phyloP scores from a whole-genome alignment of 306 rosid genomes.

The Lupinus albus region DNA sequence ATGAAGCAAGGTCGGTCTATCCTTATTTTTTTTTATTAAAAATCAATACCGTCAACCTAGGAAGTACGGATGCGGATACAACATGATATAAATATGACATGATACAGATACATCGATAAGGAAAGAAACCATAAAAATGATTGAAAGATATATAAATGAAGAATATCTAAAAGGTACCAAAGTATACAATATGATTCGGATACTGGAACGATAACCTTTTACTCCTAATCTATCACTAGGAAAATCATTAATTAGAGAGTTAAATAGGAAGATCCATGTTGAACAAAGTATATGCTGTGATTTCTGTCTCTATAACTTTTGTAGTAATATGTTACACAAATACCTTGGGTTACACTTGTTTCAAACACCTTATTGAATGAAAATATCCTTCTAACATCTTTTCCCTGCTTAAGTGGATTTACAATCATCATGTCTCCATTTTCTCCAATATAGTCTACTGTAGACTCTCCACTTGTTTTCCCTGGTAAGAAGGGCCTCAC shows the following conservation, averaged over 20 bases:
- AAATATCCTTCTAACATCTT: constrained; percentile 86
- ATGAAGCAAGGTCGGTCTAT: too few species aligned
- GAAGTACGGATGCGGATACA: too few species aligned
- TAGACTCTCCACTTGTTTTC: constrained; percentile 68
- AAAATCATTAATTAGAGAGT: neutral
- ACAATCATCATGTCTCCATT: constrained; percentile 93
- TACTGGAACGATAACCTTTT: neutral
- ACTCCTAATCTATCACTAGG: neutral
- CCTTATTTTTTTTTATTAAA: neutral
- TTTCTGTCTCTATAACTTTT: constrained; percentile 21
- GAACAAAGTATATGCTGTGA: constrained; percentile 13
- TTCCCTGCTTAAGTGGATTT: constrained; percentile 86
- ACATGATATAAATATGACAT: too few species aligned
- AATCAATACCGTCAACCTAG: constrained; percentile 19
- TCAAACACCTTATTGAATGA: constrained; percentile 88
- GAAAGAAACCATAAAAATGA: too few species aligned
- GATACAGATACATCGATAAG: too few species aligned
- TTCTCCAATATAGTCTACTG: constrained; percentile 94
- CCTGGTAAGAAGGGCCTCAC: constrained; percentile 89
- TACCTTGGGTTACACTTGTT: constrained; percentile 94
- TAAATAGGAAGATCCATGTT: neutral
- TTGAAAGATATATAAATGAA: too few species aligned
- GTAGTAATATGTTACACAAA: constrained; percentile 15
- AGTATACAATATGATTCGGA: too few species aligned
- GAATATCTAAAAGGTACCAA: too few species aligned